phyloP scores from a whole-genome alignment of 2,329 filamentous ascomycete genomes.

The Scedosporium apiospermum region DNA sequence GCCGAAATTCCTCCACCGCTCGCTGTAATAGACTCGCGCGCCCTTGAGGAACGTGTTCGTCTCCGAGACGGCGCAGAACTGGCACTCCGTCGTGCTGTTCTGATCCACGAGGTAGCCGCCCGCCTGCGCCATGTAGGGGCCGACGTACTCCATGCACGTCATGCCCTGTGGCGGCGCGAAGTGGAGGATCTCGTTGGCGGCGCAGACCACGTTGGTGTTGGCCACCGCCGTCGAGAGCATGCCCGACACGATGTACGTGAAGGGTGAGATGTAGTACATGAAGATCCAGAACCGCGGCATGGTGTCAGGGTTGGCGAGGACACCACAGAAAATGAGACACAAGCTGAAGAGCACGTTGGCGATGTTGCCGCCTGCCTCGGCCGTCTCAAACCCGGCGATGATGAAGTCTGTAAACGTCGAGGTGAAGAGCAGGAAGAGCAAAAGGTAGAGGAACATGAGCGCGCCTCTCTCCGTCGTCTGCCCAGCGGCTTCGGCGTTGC shows the following conservation, averaged over 20 bases:
- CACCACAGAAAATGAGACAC: conserved; percentile 65
- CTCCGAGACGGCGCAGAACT: conserved; percentile 41
- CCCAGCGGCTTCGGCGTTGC: conserved; percentile 54
- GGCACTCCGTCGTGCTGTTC: conserved; percentile 38
- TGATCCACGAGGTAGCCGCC: conserved; percentile 47
- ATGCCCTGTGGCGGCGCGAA: conserved; percentile 51
- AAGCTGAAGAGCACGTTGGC: conserved; percentile 67
- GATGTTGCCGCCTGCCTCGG: conserved; percentile 67
- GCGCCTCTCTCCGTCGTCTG: conserved; percentile 59
- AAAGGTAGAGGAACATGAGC: conserved; percentile 70
- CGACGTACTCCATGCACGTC: conserved; percentile 53
- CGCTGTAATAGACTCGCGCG: conserved; percentile 41
- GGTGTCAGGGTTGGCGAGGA: conserved; percentile 52
- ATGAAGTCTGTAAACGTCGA: conserved; percentile 73
- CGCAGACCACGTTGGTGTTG: conserved; percentile 55
- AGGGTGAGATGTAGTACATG: conserved; percentile 74
- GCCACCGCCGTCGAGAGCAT: conserved; percentile 64
- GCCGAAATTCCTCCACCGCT: conserved; percentile 62
- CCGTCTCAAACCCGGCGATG: conserved; percentile 65
- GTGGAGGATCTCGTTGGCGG: conserved; percentile 57
- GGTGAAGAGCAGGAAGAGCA: conserved; percentile 69
- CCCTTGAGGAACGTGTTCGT: conserved; percentile 42
- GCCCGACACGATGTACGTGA: conserved; percentile 70
- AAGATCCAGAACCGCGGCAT: conserved; percentile 75
- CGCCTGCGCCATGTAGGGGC: conserved; percentile 31